A percentile compares a stretch with the other conserved stretches of the same genome.
Evolutionary conservation across 2,329 filamentous ascomycete genomes (phyloP).

Genomic region (Aspergillus alliaceus): DNA sequence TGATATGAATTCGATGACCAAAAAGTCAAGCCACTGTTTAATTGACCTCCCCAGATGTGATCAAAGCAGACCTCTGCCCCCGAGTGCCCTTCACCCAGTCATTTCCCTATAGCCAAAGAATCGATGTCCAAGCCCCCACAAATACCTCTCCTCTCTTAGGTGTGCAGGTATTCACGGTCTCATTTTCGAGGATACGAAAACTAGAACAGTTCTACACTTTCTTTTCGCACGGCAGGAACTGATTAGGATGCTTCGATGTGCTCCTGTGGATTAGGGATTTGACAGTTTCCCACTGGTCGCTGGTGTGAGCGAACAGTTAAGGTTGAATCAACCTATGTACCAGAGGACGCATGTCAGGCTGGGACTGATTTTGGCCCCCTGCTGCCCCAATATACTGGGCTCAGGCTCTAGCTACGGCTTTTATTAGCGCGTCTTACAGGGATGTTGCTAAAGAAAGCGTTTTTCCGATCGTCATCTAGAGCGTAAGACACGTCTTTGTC

Average conservation of each 20-base stretch:
- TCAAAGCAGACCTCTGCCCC: conserved; percentile 44
- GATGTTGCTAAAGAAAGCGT: conserved; percentile 39
- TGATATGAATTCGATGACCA: too few species aligned
- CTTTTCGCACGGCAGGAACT: conserved; percentile 43
- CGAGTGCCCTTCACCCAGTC: conserved; percentile 50
- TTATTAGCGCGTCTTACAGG: conserved; percentile 36
- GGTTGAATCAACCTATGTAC: conserved; percentile 42
- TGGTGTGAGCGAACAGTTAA: conserved; percentile 42
- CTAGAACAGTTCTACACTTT: conserved; percentile 46
- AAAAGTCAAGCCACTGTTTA: too few species aligned
- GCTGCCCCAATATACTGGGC: conserved; percentile 45
- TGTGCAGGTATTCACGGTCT: conserved; percentile 46
- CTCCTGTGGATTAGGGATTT: conserved; percentile 35
- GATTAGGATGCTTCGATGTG: conserved; percentile 40
- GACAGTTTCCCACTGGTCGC: conserved; percentile 41
- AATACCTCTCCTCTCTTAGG: conserved; percentile 44
- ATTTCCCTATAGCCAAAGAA: conserved; percentile 49
- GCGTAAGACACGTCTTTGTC: conserved; percentile 39
- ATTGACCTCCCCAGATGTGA: too few species aligned
- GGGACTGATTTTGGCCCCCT: conserved; percentile 43
- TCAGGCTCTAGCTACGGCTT: conserved; percentile 36
- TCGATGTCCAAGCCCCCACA: conserved; percentile 50
- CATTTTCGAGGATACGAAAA: conserved; percentile 51
- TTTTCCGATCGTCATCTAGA: conserved; percentile 48
- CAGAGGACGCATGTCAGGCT: conserved; percentile 38